Conservation (phyloP, 208 protist species). For the Acanthamoeba royreba region DNA sequence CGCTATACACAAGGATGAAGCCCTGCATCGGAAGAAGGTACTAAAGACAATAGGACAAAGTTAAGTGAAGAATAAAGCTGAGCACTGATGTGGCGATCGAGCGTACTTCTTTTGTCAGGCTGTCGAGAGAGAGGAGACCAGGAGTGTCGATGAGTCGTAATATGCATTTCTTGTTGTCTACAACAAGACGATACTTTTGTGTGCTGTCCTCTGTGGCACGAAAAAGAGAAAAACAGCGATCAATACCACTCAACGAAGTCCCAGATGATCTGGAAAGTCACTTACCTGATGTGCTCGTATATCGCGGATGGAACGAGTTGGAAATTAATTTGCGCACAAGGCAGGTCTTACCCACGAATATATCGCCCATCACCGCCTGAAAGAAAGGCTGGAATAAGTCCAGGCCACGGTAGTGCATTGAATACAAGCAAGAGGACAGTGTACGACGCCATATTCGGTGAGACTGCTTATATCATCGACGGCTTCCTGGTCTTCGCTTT, state of each 20-base stretch:
- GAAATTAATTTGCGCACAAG: constrained; percentile 12
- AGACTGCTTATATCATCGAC: neutral
- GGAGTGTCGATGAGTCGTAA: constrained; percentile 43
- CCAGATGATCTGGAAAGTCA: neutral
- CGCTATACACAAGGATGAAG: constrained; percentile 52
- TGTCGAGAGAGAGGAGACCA: neutral
- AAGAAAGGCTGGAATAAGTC: neutral
- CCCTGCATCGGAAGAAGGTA: neutral
- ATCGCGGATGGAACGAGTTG: neutral
- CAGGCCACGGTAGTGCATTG: neutral
- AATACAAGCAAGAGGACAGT: neutral
- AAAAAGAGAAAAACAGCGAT: neutral
- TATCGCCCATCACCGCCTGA: constrained; percentile 42
- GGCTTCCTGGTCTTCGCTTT: neutral
- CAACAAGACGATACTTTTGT: neutral
- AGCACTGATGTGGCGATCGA: neutral
- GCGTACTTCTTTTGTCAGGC: neutral
- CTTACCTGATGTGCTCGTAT: neutral
- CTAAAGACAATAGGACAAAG: neutral
- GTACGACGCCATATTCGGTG: neutral
- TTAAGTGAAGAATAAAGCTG: neutral
- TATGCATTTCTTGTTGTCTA: constrained; percentile 40
- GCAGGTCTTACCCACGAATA: constrained; percentile 53
- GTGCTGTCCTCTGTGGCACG: constrained; percentile 28
- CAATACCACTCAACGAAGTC: too few species aligned